These are phyloP conservation scores for Arabidopsis lyrata DNA, from an alignment of 441 rosid species.

Conservation along the genomic window DNA sequence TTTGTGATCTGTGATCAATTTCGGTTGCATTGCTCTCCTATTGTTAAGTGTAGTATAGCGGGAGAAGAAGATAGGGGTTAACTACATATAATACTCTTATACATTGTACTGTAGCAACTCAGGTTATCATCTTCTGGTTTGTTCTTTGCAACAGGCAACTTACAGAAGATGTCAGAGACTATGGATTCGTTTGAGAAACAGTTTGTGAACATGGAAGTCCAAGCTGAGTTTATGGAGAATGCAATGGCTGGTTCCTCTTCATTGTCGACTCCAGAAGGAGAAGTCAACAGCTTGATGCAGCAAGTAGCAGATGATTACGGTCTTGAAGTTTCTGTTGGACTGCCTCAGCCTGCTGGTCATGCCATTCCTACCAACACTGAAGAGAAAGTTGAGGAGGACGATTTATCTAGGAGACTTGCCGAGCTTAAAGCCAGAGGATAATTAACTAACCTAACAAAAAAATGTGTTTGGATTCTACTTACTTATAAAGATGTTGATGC, in stretches of 20 bases:
- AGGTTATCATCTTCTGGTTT: neutral
- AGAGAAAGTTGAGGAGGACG: conserved; percentile 92
- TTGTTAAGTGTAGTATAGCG: neutral
- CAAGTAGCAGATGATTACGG: conserved; percentile 95
- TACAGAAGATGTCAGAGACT: conserved; percentile 94
- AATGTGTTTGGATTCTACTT: neutral
- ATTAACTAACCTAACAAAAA: neutral
- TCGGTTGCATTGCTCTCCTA: conserved; percentile 4
- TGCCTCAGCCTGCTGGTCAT: conserved; percentile 93
- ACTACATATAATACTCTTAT: neutral
- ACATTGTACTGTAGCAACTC: neutral
- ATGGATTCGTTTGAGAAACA: conserved; percentile 96
- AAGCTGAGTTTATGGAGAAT: conserved; percentile 93
- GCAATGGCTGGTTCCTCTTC: conserved; percentile 95
- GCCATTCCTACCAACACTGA: conserved; percentile 67
- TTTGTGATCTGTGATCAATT: no score
- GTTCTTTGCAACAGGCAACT: conserved; percentile 58
- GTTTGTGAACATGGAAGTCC: conserved; percentile 96
- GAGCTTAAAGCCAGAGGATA: conserved; percentile 90
- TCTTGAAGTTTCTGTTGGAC: conserved; percentile 87
- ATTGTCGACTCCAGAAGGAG: conserved; percentile 88
- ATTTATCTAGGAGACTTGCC: conserved; percentile 84
- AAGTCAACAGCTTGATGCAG: conserved; percentile 95
- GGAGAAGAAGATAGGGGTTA: neutral
- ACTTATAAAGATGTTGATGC: neutral